Conservation (phyloP, 768 basidiomycete genomes). For the Tulasnella sp. region DNA sequence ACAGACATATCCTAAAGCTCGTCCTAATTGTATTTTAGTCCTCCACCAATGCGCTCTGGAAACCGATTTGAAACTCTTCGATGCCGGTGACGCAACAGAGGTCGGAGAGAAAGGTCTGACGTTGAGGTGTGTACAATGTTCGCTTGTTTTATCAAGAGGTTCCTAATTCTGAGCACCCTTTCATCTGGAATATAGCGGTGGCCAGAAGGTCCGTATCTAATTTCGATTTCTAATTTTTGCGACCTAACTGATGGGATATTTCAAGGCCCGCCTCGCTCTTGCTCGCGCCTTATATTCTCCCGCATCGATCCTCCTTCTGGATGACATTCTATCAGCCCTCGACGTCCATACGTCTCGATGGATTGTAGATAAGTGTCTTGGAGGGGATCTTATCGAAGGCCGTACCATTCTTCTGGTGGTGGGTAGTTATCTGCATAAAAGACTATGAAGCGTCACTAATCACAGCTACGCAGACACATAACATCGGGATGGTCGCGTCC, state of each 20-base stretch:
- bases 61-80: conserved; percentile 37
- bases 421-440: conserved; percentile 1
- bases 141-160: conserved; percentile 5
- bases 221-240: no score
- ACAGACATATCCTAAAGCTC: not conserved
- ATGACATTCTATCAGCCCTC: conserved; percentile 58
- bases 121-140: conserved; percentile 26
- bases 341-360: conserved; percentile 45
- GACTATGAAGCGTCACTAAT: not conserved
- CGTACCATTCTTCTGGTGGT: conserved; percentile 31
- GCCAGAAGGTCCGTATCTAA: conserved; percentile 35
- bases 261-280: conserved; percentile 40
- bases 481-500: conserved; percentile 41
- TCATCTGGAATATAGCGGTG: conserved; percentile 30
- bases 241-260: no score
- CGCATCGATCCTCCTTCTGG: conserved; percentile 55
- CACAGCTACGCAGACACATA: no score
- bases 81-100: conserved; percentile 56
- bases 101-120: conserved; percentile 63
- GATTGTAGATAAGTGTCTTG: conserved; percentile 33
- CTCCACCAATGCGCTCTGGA: conserved; percentile 33
- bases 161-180: not conserved
- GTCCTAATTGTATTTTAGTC: conserved; percentile 22
- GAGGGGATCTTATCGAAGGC: conserved; percentile 26
- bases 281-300: conserved; percentile 49